Evolutionary conservation across 2,329 filamentous ascomycete genomes (phyloP).

Genomic region (Botrytis sinoallii): DNA sequence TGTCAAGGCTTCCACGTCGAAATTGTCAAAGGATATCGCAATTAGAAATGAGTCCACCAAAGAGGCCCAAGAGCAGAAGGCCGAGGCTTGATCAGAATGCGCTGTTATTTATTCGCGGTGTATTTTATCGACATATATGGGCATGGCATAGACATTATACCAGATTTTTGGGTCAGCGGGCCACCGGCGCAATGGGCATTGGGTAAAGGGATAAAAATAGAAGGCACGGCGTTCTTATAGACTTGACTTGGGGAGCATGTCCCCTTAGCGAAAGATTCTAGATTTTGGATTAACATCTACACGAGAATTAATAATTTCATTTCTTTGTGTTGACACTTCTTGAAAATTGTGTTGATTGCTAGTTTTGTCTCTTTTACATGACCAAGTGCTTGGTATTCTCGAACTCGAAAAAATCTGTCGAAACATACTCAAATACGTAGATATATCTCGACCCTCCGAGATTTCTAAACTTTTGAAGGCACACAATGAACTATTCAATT

Average conservation of each 20-base stretch:
- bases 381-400: neutral
- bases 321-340: too few relatives aligned
- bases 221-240: neutral
- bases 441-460: too few relatives aligned
- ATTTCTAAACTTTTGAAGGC: too few relatives aligned
- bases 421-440: neutral
- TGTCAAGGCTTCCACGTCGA: neutral
- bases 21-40: neutral
- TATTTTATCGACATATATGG: neutral
- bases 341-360: neutral
- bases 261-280: neutral
- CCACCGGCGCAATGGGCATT: neutral
- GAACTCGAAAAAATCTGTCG: rapidly evolving
- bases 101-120: neutral
- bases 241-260: neutral
- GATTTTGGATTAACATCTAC: neutral
- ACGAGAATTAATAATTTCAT: neutral
- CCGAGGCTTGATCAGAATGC: neutral
- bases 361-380: neutral
- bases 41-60: neutral
- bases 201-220: neutral
- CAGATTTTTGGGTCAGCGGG: neutral
- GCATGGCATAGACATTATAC: neutral
- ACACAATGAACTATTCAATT: too few relatives aligned
- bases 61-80: constrained; percentile 6